These are phyloP conservation scores for Friedmanniomyces simplex DNA, from an alignment of 495 filamentous ascomycete genomes.

Conservation along the genomic window DNA sequence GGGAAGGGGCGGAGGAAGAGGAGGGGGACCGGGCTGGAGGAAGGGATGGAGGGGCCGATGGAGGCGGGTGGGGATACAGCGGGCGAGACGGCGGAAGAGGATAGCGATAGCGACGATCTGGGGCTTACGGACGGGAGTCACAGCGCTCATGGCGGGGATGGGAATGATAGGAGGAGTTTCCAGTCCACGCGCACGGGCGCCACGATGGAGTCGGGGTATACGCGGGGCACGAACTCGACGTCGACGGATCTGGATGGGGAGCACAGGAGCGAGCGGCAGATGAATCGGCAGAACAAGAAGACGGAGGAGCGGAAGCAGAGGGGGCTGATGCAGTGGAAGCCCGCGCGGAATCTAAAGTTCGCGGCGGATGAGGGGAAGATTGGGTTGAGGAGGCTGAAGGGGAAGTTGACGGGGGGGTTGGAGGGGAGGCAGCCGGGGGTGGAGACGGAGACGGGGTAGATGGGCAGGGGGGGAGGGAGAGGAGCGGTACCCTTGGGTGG, in stretches of 20 bases:
- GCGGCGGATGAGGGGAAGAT: constrained; percentile 60
- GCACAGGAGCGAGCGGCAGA: constrained; percentile 8
- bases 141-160: constrained; percentile 15
- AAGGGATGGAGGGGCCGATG: constrained; percentile 44
- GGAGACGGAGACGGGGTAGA: constrained; percentile 42
- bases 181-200: constrained; percentile 10
- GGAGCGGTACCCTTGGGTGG: no score
- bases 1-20: constrained; percentile 38
- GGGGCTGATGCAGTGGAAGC: constrained; percentile 69
- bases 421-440: constrained; percentile 58
- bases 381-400: constrained; percentile 45
- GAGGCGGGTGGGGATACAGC: constrained; percentile 39
- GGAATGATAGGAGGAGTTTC: constrained; percentile 7
- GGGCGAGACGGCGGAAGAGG: constrained; percentile 29
- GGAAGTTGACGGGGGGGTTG: constrained; percentile 42
- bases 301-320: constrained; percentile 58
- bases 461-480: neutral
- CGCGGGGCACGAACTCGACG: constrained; percentile 9
- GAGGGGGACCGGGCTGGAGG: constrained; percentile 29
- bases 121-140: constrained; percentile 37
- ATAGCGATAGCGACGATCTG: constrained; percentile 37
- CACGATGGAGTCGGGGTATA: constrained; percentile 14
- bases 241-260: neutral
- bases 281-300: constrained; percentile 46
- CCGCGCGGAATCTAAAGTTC: constrained; percentile 57